Percentiles rank a stretch among this genome's conserved stretches.
phyloP scores from a whole-genome alignment of 352 stramenopile species.

The Globisporangium nagaii region DNA sequence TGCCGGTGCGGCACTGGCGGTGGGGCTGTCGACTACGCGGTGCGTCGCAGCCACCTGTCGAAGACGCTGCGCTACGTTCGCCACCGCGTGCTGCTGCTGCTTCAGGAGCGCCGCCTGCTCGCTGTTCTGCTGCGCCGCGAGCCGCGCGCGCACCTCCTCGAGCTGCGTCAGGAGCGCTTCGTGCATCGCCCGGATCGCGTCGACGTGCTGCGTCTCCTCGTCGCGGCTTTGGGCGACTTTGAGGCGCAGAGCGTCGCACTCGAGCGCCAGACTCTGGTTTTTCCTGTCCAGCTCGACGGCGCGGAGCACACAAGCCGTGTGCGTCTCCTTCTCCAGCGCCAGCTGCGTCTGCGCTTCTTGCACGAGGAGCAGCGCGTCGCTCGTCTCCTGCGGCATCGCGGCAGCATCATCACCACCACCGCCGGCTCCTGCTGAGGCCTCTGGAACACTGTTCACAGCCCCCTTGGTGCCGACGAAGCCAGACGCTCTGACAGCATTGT shows the following conservation, averaged over 20 bases:
- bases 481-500: too few species aligned
- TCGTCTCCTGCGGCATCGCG: neutral
- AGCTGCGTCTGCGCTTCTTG: slow-evolving; percentile 12
- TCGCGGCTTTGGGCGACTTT: slow-evolving; percentile 10
- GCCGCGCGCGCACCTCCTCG: slow-evolving; percentile 27
- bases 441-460: too few species aligned
- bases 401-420: neutral
- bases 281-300: slow-evolving; percentile 15
- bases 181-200: slow-evolving; percentile 31
- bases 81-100: slow-evolving; percentile 5
- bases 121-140: slow-evolving; percentile 17
- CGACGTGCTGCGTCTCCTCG: slow-evolving; percentile 3
- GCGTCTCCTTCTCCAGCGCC: slow-evolving; percentile 15
- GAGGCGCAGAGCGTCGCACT: slow-evolving; percentile 4
- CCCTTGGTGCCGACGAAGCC: too few species aligned
- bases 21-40: neutral
- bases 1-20: neutral
- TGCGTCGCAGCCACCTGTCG: too few species aligned
- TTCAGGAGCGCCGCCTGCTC: neutral
- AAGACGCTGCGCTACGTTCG: neutral
- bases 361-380: neutral
- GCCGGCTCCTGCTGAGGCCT: too few species aligned
- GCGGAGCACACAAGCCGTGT: slow-evolving; percentile 13
- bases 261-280: slow-evolving; percentile 5
- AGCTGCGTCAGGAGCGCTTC: slow-evolving; percentile 32